These are phyloP conservation scores for Acanthamoeba healyi DNA, from an alignment of 208 protist genomes.

Conservation along the genomic window DNA sequence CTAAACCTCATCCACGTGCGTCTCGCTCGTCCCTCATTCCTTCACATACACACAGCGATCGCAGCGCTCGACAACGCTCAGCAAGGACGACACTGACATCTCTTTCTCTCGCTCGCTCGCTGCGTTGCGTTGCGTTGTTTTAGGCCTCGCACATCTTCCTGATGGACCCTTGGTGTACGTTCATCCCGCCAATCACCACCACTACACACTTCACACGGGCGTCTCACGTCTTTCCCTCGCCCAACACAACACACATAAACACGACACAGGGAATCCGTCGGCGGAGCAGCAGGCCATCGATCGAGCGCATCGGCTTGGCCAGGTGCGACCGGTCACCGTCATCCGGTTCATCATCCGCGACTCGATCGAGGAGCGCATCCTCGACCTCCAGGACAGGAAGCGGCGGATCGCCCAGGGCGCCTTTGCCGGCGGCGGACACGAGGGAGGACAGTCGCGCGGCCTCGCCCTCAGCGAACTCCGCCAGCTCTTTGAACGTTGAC, in stretches of 20 bases:
- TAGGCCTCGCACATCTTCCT: slow-evolving; percentile 47
- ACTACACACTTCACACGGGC: no score
- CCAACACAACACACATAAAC: no score
- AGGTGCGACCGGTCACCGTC: slow-evolving; percentile 67
- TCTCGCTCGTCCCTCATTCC: neutral
- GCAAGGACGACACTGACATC: neutral
- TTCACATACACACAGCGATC: no score
- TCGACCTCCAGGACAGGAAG: slow-evolving; percentile 73
- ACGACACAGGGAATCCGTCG: slow-evolving; percentile 57
- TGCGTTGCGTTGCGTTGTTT: neutral
- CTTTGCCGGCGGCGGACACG: slow-evolving; percentile 32
- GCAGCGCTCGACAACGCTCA: no score
- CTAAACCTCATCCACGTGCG: slow-evolving; percentile 69
- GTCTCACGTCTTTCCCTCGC: no score
- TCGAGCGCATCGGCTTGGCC: slow-evolving; percentile 50
- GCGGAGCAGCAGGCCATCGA: slow-evolving; percentile 75
- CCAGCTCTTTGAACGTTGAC: slow-evolving; percentile 8
- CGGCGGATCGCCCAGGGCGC: slow-evolving; percentile 46
- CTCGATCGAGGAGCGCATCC: slow-evolving; percentile 72
- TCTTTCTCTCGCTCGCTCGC: no score
- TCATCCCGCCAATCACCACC: neutral
- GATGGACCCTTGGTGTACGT: slow-evolving; percentile 74
- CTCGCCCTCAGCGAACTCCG: slow-evolving; percentile 68
- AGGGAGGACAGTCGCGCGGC: slow-evolving; percentile 29
- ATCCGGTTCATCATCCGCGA: slow-evolving; percentile 67